Base-by-base conservation (phyloP, 2,329 filamentous ascomycete genomes). In the Pestalotiopsis sp. region DNA sequence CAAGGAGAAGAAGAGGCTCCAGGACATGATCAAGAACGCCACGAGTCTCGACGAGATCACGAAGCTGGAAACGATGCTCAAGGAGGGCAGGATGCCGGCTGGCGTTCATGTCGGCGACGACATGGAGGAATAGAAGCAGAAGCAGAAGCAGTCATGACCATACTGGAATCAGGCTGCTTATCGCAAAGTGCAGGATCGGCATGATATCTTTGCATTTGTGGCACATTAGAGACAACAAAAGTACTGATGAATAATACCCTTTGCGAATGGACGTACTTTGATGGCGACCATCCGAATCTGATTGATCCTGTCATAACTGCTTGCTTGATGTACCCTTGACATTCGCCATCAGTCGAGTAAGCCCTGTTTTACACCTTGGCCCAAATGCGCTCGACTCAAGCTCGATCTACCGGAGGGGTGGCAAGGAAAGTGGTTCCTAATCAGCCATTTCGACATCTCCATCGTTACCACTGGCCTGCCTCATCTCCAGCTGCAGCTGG, bases 31-130 rank as follows among this genome's bases (percentile, higher is more conserved):
- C 80, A 90, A 90, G 81, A 93, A 93, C 76, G 95, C 96, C 5
- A 94, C 92, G 79, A 97, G 92, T 76, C 80, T 99, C 76, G 92
- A 94, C 74, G 96, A 98, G 83, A 97, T 99, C 78, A 91, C 93
- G 68, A 87, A 90, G 73, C 80, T 99, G 77, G 96, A 99, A 84
- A 97, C 95, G 84, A 93, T 96, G 80, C 82, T 98, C 72, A 93
- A 93, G 71, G 95, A 98, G 80, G 96, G 96, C 1, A 86, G 93
- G 76, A 86, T 98, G 79, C 95, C 95, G 2, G 86, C 87, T 41
- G 92, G 90, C 36, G 87, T 90, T 39, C 84, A 88, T 45, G 76
- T 81, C 45, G 84, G 83, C 60, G 85, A 82, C 55, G 86, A 87
- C 14, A 91, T 91, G 89, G 88, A 91, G 80, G 88, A 91, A 75